A percentile compares a stretch with the other conserved stretches of the same genome.
These are phyloP conservation scores for Metschnikowia arizonensis DNA, from an alignment of 805 yeast species.

Conservation along the genomic window DNA sequence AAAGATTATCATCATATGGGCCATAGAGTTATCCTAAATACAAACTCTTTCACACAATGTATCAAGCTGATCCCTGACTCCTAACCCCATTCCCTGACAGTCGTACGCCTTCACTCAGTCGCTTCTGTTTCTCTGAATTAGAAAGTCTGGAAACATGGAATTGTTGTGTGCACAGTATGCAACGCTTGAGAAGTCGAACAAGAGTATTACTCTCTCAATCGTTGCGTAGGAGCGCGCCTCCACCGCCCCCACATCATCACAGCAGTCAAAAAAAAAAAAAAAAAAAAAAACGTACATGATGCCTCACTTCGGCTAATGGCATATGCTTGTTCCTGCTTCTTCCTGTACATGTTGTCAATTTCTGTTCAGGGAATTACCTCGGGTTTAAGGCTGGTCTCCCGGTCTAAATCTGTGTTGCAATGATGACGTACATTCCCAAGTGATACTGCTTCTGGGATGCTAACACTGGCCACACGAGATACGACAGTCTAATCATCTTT, in stretches of 20 bases:
- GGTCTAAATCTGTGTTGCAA: neutral
- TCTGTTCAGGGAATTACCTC: neutral
- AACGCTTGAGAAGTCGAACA: neutral
- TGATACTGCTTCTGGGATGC: neutral
- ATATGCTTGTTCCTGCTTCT: neutral
- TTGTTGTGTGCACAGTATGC: neutral
- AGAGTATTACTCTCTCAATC: neutral
- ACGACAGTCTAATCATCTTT: neutral
- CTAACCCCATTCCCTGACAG: neutral
- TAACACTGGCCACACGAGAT: neutral
- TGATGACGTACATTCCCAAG: neutral
- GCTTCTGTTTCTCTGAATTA: slow-evolving; percentile 1
- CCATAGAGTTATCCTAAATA: neutral
- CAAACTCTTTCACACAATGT: neutral
- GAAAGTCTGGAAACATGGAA: slow-evolving; percentile 2
- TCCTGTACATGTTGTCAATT: neutral
- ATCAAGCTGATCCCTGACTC: neutral
- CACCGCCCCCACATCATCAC: neutral
- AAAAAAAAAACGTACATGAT: neutral
- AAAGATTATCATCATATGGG: neutral
- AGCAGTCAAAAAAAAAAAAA: neutral
- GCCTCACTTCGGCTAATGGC: slow-evolving; percentile 1
- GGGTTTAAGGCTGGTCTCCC: neutral
- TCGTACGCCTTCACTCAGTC: neutral
- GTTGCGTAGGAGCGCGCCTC: neutral